Evolutionary conservation across 2,329 filamentous ascomycete species (phyloP).

Genomic region (Alternaria arborescens): DNA sequence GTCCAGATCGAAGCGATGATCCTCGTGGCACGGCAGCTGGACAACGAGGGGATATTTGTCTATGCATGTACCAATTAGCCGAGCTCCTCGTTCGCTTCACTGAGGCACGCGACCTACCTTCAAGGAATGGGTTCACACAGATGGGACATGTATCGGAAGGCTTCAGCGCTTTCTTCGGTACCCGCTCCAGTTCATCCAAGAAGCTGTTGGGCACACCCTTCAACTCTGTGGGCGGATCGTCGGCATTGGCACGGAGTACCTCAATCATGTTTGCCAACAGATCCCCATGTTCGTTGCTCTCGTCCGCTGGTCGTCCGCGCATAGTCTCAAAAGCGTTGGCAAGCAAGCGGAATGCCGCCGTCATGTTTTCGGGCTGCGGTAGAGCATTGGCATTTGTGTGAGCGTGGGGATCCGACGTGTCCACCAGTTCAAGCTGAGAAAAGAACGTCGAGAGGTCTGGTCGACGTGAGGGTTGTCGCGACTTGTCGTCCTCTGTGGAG

Average conservation of each 20-base stretch:
- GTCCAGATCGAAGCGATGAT: slow-evolving; percentile 70
- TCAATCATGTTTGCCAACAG: slow-evolving; percentile 65
- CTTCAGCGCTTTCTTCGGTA: slow-evolving; percentile 65
- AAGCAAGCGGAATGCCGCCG: slow-evolving; percentile 66
- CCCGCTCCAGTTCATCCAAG: slow-evolving; percentile 66
- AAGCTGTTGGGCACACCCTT: slow-evolving; percentile 70
- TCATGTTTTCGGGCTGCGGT: slow-evolving; percentile 68
- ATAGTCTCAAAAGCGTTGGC: slow-evolving; percentile 69
- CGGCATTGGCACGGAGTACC: slow-evolving; percentile 62
- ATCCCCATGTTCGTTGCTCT: slow-evolving; percentile 42
- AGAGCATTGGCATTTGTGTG: slow-evolving; percentile 66
- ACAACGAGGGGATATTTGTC: slow-evolving; percentile 71
- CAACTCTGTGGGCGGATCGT: slow-evolving; percentile 67
- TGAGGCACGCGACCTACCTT: slow-evolving; percentile 53
- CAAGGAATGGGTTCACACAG: slow-evolving; percentile 67
- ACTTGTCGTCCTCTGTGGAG: slow-evolving; percentile 46
- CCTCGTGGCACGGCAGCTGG: slow-evolving; percentile 67
- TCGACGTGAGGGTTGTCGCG: slow-evolving; percentile 58
- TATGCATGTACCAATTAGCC: slow-evolving; percentile 36
- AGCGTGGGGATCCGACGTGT: slow-evolving; percentile 60
- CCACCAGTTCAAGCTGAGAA: slow-evolving; percentile 66
- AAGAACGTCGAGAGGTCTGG: slow-evolving; percentile 73
- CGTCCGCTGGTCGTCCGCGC: slow-evolving; percentile 54
- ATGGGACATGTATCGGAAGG: slow-evolving; percentile 65
- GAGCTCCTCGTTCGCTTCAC: neutral